These are phyloP conservation scores for Aspergillus cavernicola DNA, from an alignment of 495 filamentous ascomycete genomes.

Conservation along the genomic window DNA sequence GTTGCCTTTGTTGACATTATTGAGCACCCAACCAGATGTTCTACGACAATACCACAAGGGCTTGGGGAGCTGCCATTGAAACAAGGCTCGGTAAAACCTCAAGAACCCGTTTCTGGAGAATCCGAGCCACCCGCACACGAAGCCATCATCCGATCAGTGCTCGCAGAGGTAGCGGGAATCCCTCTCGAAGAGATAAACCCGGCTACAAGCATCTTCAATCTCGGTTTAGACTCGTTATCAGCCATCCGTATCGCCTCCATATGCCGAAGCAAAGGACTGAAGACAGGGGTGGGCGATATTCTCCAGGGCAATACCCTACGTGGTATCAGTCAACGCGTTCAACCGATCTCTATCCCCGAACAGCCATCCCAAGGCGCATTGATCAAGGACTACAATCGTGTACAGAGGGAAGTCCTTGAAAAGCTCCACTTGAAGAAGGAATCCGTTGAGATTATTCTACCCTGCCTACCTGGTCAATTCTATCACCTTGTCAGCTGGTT, in stretches of 20 bases:
- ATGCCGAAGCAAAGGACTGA: neutral
- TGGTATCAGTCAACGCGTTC: neutral
- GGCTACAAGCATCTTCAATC: neutral
- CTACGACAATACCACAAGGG: conserved; percentile 17
- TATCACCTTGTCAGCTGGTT: conserved; percentile 67
- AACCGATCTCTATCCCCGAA: neutral
- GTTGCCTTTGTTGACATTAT: conserved; percentile 38
- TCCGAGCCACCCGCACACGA: neutral
- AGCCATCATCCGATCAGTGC: neutral
- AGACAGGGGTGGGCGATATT: conserved; percentile 1
- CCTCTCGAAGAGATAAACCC: neutral
- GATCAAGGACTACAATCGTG: too few species aligned
- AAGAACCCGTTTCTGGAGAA: neutral
- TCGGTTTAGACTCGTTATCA: conserved; percentile 3
- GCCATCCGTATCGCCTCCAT: conserved; percentile 5
- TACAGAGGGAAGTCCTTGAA: too few species aligned
- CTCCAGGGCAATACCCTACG: neutral
- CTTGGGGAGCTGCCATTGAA: conserved; percentile 6
- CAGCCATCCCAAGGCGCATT: conserved; percentile 26
- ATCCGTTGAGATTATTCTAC: conserved; percentile 50
- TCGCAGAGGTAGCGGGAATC: neutral
- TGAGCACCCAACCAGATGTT: conserved; percentile 23
- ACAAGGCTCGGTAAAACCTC: too few species aligned
- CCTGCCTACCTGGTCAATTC: conserved; percentile 62
- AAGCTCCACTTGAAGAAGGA: conserved; percentile 24